Conservation (phyloP, 2,329 filamentous ascomycete genomes). For the Monosporascus ibericus region DNA sequence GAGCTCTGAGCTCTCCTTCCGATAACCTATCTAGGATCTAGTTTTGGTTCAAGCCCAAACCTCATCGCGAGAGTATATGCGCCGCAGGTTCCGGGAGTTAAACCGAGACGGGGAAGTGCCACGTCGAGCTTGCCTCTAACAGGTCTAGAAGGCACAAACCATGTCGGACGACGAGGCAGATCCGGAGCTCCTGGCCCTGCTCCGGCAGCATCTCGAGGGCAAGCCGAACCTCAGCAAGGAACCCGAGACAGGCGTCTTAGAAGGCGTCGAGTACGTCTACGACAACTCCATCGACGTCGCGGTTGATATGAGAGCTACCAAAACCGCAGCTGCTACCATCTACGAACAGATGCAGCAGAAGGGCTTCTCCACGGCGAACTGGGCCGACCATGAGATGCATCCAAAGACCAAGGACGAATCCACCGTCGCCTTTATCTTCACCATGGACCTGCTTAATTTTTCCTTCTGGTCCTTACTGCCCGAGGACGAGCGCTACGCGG, state of each 20-base stretch:
- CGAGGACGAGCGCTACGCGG: constrained; percentile 69
- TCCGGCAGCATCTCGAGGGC: constrained; percentile 71
- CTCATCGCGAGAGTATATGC: too few relatives aligned
- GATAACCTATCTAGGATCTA: too few relatives aligned
- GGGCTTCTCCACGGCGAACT: constrained; percentile 75
- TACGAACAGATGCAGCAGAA: constrained; percentile 78
- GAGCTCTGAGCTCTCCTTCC: too few relatives aligned
- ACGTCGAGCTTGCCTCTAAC: background rate
- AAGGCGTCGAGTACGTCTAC: constrained; percentile 79
- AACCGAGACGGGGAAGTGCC: too few relatives aligned
- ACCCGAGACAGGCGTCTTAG: constrained; percentile 75
- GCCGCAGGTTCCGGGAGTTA: too few relatives aligned
- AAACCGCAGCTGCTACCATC: constrained; percentile 74
- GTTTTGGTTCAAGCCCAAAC: too few relatives aligned
- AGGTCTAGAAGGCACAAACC: constrained; percentile 10
- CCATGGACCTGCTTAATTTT: constrained; percentile 95
- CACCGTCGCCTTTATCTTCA: constrained; percentile 89
- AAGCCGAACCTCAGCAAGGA: constrained; percentile 48
- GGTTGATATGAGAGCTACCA: constrained; percentile 75
- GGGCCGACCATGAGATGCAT: constrained; percentile 85
- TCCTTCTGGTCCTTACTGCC: constrained; percentile 82
- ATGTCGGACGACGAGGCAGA: constrained; percentile 95
- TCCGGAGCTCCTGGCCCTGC: constrained; percentile 76
- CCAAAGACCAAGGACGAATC: constrained; percentile 73
- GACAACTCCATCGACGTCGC: constrained; percentile 92